Base-by-base conservation (phyloP, 2,329 filamentous ascomycete species). In the Penicillium sp. region DNA sequence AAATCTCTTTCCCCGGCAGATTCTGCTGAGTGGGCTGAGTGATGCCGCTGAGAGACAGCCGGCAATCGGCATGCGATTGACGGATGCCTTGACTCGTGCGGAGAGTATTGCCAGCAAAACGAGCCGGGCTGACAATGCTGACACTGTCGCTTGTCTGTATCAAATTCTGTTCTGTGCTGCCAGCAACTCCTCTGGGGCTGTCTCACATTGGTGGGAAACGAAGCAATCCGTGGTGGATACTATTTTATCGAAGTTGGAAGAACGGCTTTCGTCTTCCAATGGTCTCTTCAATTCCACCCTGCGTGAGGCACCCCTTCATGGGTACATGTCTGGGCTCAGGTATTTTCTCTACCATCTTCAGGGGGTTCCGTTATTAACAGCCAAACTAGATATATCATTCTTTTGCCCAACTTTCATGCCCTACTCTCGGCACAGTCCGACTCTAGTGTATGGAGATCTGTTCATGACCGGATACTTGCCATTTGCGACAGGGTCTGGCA, bases 111-210 rank as follows among this genome's bases (percentile, higher is more conserved):
- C 71, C 42, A 71, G 69, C 47, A 68, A 65, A 13, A 95, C 89
- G 4, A 89, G 89, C 20, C 81, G 93, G 53, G 92, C 90, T 10
- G 91, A 97, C 65, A 89, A 95, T 66, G 90, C 91, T 1, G 92
- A 98, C 70, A 92, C 92, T 8, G 84, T 93, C 42, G 92, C 91
- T 29, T 83, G 89, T 46, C 77, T 86, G 2, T 87, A 86, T 53
- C 83, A 87, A 35, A 72, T 95, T 13, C 68, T 89, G 3, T 88
- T 84, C 63, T 74, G 75, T 35, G 81, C 83, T 65, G 74, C 80
- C 1, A 65, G 70, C n/a, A 48, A 57, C 62, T 46, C 58, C 1
- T 25, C 48, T n/a, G 42, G 44, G 23, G 29, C 18, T 13, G 38
- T 42, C 7, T 42, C 33, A 7, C 33, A 43, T 1, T 72, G 67